Base-by-base conservation (phyloP, 371 early-diverging fungal species). In the Paraphysoderma sedebokerense region DNA sequence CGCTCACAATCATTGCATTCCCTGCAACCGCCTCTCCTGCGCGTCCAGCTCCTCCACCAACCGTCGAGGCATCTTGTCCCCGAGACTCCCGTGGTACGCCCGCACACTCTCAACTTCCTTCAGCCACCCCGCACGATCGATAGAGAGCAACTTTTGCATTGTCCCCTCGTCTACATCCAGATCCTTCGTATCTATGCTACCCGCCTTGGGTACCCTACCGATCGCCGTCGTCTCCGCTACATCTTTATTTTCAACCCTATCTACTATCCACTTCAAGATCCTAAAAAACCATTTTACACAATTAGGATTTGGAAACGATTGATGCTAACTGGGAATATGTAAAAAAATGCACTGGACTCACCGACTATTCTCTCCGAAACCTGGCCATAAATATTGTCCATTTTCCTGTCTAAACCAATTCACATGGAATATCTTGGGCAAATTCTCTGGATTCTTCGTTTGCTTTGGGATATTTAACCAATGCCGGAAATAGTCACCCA, bases 331-430 rank as follows among this genome's bases (percentile, higher is more conserved):
- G n/a, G n/a, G n/a, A n/a, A n/a, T n/a, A n/a, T n/a, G 33, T 29
- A 24, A 0, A 17, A 5, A 37, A n/a, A 7, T 11, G 1, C 12
- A 8, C n/a, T 1, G 27, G 9, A 12, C 48, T 31, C 51, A 50
- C 58, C 63, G 52, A 2, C 56, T 54, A 40, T 60, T 60, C 0
- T 65, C 65, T 6, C 65, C 65, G 38, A 60, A 65, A 8, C 65
- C 65, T 23, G 65, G 65, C 65, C 65, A 65, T 52, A 65, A 51
- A 46, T 58, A 65, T 1, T 54, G 52, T 19, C 60, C 61, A 2
- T 58, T 41, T 24, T 57, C 63, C 40, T 60, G 56, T 49, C 65
- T 57, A 64, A 65, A 65, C 65, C 65, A 65, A 44, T 65, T 65
- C 30, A 65, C 65, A 31, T 65, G 65, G 44, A 65, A 65, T 15